Percentiles rank a stretch among this genome's conserved stretches.
These are phyloP conservation scores for Phascolomyces articulosus DNA, from an alignment of 371 early-diverging fungal genomes.

Conservation along the genomic window DNA sequence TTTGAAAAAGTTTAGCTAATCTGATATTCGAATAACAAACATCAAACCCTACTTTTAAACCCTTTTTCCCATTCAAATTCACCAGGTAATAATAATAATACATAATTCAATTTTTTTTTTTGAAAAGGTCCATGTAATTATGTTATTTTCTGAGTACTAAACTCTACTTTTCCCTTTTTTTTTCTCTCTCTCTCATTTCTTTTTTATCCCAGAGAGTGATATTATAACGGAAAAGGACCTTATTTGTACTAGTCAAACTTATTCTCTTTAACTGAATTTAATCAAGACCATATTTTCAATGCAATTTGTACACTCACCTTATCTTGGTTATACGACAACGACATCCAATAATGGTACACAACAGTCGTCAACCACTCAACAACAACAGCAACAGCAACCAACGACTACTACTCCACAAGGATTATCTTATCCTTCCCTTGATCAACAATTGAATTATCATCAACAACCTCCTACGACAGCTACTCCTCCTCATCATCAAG, in stretches of 20 bases:
- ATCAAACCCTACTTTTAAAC: too few species aligned
- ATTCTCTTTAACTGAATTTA: background rate
- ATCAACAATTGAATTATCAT: slow-evolving; percentile 4
- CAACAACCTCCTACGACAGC: slow-evolving; percentile 12
- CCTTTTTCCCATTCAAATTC: too few species aligned
- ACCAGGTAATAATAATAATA: too few species aligned
- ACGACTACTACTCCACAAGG: background rate
- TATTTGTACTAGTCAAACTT: background rate
- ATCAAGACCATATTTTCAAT: too few species aligned
- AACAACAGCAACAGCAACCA: slow-evolving; percentile 8
- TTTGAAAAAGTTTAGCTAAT: background rate
- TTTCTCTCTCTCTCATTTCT: too few species aligned
- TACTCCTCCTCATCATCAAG: too few species aligned
- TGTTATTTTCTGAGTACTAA: too few species aligned
- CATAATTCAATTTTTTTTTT: too few species aligned
- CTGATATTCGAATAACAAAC: background rate
- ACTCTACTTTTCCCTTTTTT: too few species aligned
- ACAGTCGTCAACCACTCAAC: background rate
- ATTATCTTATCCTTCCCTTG: background rate
- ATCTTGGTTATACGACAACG: slow-evolving; percentile 11
- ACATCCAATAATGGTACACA: slow-evolving; percentile 2
- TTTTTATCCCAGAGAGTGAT: slow-evolving; percentile 6
- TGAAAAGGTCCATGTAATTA: too few species aligned
- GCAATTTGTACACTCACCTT: slow-evolving; percentile 18
- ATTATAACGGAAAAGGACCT: slow-evolving; percentile 2